Conservation (phyloP, 2,329 filamentous ascomycete genomes). For the Bipolaris gigantea region DNA sequence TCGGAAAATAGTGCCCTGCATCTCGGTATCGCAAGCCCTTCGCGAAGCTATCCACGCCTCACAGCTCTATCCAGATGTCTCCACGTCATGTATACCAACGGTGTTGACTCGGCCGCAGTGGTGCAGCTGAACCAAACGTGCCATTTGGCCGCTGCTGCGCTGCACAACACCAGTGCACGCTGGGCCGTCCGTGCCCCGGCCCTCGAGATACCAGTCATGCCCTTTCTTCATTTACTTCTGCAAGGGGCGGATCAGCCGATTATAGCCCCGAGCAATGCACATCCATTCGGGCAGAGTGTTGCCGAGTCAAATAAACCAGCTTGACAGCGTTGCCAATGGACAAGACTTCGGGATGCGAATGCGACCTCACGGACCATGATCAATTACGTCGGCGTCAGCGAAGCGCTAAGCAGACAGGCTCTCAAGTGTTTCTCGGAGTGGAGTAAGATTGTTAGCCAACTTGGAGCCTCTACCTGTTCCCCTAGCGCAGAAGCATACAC, state of each 20-base stretch:
- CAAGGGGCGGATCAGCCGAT: neutral
- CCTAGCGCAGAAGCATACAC: slow-evolving; percentile 3
- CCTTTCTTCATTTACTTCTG: neutral
- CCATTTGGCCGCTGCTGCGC: slow-evolving; percentile 4
- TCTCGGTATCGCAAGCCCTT: neutral
- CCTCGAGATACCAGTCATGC: neutral
- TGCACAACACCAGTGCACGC: slow-evolving; percentile 4
- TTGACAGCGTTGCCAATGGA: neutral
- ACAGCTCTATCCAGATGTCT: neutral
- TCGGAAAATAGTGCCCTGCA: slow-evolving; percentile 9
- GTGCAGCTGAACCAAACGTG: neutral
- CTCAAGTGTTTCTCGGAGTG: neutral
- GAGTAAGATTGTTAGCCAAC: neutral
- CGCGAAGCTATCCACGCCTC: neutral
- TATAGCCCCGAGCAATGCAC: slow-evolving; percentile 1
- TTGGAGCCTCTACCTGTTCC: neutral
- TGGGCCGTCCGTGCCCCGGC: slow-evolving; percentile 1
- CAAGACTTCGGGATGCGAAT: slow-evolving; percentile 1
- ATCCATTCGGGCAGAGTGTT: neutral
- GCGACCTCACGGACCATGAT: neutral
- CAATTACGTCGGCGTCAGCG: neutral
- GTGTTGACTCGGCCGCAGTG: slow-evolving; percentile 9
- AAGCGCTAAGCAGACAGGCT: neutral
- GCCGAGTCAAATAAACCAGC: neutral
- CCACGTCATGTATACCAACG: slow-evolving; percentile 9